Conservation (phyloP, 2,329 filamentous ascomycete genomes). For the Penicillium thymicola region DNA sequence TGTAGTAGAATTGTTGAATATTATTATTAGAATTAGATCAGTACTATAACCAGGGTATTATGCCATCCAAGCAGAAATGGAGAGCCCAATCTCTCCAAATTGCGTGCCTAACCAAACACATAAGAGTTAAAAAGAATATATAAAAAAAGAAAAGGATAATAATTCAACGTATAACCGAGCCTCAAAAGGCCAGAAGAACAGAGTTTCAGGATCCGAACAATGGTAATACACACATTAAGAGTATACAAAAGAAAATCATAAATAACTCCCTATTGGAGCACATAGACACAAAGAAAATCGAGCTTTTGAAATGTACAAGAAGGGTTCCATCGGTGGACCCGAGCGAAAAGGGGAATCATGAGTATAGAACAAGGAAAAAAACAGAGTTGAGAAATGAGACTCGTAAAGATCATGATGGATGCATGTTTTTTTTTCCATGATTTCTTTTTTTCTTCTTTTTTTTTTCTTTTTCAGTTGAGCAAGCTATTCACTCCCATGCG, state of each 20-base stretch:
- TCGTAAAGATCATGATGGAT: conserved; percentile 19
- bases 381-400: conserved; percentile 19
- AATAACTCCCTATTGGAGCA: neutral
- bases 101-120: neutral
- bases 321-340: conserved; percentile 1
- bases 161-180: neutral
- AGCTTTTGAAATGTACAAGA: conserved; percentile 24
- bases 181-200: conserved; percentile 1
- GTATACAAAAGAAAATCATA: conserved; percentile 21
- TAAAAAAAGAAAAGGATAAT: neutral
- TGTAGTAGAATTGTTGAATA: neutral
- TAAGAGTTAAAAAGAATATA: neutral
- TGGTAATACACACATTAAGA: conserved; percentile 29
- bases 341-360: conserved; percentile 15
- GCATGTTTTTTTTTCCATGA: neutral
- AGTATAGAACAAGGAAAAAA: conserved; percentile 14
- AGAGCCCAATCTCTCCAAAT: neutral
- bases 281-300: conserved; percentile 9
- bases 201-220: conserved; percentile 17
- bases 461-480: conserved; percentile 33
- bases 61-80: neutral
- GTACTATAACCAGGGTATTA: conserved; percentile 1
- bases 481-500: conserved; percentile 41
- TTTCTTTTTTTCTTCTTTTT: too few relatives aligned
- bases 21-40: neutral